phyloP scores from a whole-genome alignment of 2,329 filamentous ascomycete species.

The Beauveria asiatica region DNA sequence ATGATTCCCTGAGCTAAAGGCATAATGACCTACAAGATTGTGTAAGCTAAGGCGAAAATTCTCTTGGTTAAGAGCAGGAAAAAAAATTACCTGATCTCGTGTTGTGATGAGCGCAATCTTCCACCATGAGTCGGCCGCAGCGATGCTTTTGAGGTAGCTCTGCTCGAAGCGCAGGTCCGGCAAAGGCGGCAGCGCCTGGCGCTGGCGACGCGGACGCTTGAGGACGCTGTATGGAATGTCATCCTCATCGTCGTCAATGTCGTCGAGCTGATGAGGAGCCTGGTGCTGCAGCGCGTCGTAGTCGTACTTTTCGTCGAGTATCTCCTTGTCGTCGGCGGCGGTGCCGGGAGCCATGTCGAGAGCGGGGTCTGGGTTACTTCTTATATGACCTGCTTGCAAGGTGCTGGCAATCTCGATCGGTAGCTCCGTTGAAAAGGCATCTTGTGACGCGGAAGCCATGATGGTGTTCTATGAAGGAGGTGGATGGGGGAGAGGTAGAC shows the following conservation, averaged over 20 bases:
- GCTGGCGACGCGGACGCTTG: constrained; percentile 40
- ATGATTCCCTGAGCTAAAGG: constrained; percentile 79
- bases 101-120: constrained; percentile 76
- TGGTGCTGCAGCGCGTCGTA: neutral
- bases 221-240: constrained; percentile 63
- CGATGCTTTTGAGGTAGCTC: constrained; percentile 89
- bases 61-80: neutral
- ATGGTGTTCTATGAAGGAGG: constrained; percentile 9
- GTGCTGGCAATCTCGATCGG: constrained; percentile 66
- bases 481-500: neutral
- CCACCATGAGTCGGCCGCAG: constrained; percentile 69
- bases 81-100: constrained; percentile 65
- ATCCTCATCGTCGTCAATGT: constrained; percentile 44
- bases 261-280: constrained; percentile 11
- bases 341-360: constrained; percentile 80
- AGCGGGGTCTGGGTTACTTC: constrained; percentile 57
- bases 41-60: neutral
- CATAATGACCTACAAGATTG: constrained; percentile 61
- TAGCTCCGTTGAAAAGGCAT: constrained; percentile 20
- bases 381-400: constrained; percentile 73
- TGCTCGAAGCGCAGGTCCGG: constrained; percentile 95
- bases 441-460: constrained; percentile 40
- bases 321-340: constrained; percentile 49
- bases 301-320: constrained; percentile 4
- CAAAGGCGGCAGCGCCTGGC: constrained; percentile 50